Base-by-base conservation (phyloP, 768 basidiomycete species). In the Collybia mongolica region DNA sequence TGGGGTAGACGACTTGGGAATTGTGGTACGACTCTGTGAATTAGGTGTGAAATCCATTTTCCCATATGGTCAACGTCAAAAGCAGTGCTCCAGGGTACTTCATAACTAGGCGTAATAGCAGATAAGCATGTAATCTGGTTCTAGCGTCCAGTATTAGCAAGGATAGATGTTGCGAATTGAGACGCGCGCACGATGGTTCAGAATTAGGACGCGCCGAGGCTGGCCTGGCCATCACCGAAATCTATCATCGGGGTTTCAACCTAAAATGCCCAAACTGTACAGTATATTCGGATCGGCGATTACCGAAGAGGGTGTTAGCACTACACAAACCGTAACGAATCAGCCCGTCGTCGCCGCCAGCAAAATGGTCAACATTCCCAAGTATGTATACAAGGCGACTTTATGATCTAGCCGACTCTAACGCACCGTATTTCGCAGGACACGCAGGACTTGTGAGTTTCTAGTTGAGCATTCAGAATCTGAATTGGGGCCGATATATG, bases 301-400 rank as follows among this genome's bases (percentile, higher is more conserved):
- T 61, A 41, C 70, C 73, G 71, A 60, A 49, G 45, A 39, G 32
- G 46, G 53, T 43, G 26, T 37, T 49, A 45, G 54, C 62, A 70
- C 68, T 69, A 66, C 66, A 72, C 67, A 71, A 57, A 59, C 49
- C 51, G 47, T 49, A 52, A 51, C 61, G 64, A 57, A 57, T 72
- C 60, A 69, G 72, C 62, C 71, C 71, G 69, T 66, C 72, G 67
- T 63, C 70, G 65, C 58, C 72, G 67, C 63, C 72, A 70, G 54
- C 72, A 81, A 76, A 67, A 95, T 95, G 92, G 92, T 95, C 76
- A 94, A 94, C 82, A 85, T 95, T 61, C 93, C 92, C 69, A 95
- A 95, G 92, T 92, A 61, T 61, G 90, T 81, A 20, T 38, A 15
- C 26, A 6, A 9, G 11, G 11, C 11, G 32, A 32, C 18, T 35